Evolutionary conservation across 2,329 filamentous ascomycete species (phyloP), one percentile per base, ranked within the genome.

Genomic region (Hyphodiscus sp.): DNA sequence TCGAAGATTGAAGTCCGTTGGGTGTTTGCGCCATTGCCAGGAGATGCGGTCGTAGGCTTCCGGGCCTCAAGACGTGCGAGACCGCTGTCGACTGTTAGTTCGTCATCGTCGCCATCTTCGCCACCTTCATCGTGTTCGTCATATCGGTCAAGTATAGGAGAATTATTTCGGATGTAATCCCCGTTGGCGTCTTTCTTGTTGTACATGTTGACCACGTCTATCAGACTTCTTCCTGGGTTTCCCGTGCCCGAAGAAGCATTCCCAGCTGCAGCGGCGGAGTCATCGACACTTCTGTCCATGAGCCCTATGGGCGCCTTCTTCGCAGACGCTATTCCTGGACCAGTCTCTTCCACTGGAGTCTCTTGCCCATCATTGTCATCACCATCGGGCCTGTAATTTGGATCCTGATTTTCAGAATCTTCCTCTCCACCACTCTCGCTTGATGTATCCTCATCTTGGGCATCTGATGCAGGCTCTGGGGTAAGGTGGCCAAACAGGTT

Each of bases 401-500:
- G 61, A 50, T 66, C 65, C 26, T 64, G 64, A 19, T 63, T 65
- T 53, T 64, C 59, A 13, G 53, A 71, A 51, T 68, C 70, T 52
- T 71, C 70, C 19, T 67, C 71, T 23, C 67, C 69, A 52, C 73
- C 73, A 53, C 75, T 73, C 42, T 70, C 71, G 19, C 72, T 75
- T 3, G 67, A 64, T 49, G 72, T 69, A 16, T 74, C 70, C 19
- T 74, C 74, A 18, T 72, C 68, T 53, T 52, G 1, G 47, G 74
- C 33, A 57, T 78, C 74, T 7, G 66, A 70, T 49, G 76, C 76
- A 2, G 52, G 53, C 20, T 55, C 51, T 16, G 70, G 72, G 61
- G 81, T 79, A 8, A 84, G 72, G 59, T 83, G 78, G 20, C 75
- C 76, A 62, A 85, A 85, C 48, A 83, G 82, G 62, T 84, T 83